Conservation (phyloP, 2,329 filamentous ascomycete species). For the Alternaria sp. region DNA sequence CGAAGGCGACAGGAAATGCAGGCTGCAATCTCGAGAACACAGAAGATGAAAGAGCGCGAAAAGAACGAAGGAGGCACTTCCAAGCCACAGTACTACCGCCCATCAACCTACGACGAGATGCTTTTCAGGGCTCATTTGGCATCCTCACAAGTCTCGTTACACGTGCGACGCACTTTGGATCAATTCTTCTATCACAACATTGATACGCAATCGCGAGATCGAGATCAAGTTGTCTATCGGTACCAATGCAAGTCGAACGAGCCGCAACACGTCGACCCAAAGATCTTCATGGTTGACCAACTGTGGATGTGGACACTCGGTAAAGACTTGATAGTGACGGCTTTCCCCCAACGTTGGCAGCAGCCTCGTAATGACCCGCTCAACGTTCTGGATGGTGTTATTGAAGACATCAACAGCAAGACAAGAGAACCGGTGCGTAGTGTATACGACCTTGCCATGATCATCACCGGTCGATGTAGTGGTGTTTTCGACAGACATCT, state of each 20-base stretch:
- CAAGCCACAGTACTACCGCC: slow-evolving; percentile 33
- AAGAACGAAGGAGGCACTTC: slow-evolving; percentile 26
- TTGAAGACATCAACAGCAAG: slow-evolving; percentile 72
- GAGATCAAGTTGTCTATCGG: slow-evolving; percentile 70
- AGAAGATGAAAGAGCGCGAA: slow-evolving; percentile 33
- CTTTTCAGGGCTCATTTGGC: slow-evolving; percentile 60
- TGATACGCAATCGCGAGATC: slow-evolving; percentile 67
- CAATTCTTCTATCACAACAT: slow-evolving; percentile 73
- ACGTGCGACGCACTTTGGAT: slow-evolving; percentile 69
- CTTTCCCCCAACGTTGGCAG: slow-evolving; percentile 66
- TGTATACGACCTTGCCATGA: slow-evolving; percentile 69
- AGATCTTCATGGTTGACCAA: slow-evolving; percentile 74
- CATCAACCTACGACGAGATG: slow-evolving; percentile 55
- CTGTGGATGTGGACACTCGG: slow-evolving; percentile 71
- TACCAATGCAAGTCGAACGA: slow-evolving; percentile 58
- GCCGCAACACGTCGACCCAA: slow-evolving; percentile 57
- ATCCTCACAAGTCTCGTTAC: slow-evolving; percentile 58
- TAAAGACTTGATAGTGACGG: slow-evolving; percentile 66
- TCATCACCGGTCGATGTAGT: slow-evolving; percentile 68
- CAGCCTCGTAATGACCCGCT: slow-evolving; percentile 69
- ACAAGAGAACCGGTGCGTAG: slow-evolving; percentile 66
- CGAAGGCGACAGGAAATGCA: slow-evolving; percentile 65
- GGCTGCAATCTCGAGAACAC: slow-evolving; percentile 58
- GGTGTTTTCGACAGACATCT: slow-evolving; percentile 68
- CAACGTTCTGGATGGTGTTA: slow-evolving; percentile 69